A percentile compares a stretch with the other conserved stretches of the same genome.
These are phyloP conservation scores for Lanzia echinophila DNA, from an alignment of 2,329 filamentous ascomycete genomes.

Conservation along the genomic window DNA sequence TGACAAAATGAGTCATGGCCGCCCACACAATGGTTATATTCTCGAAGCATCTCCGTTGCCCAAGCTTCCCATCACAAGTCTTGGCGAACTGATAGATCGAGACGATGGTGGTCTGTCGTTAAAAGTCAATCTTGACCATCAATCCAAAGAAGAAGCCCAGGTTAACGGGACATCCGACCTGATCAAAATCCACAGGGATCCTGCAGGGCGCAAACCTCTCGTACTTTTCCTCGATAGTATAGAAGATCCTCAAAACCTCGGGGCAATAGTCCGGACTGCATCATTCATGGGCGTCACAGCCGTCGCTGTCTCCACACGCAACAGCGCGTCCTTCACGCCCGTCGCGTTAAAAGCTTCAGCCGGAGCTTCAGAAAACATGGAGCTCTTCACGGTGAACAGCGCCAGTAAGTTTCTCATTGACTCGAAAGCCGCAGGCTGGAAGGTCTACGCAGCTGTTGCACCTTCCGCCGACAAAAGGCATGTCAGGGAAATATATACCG, in stretches of 20 bases:
- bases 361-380: conserved; percentile 76
- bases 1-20: conserved; percentile 73
- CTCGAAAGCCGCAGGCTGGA: conserved; percentile 70
- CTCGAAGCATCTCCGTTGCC: conserved; percentile 83
- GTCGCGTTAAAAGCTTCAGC: conserved; percentile 81
- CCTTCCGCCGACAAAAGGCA: conserved; percentile 28
- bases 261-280: conserved; percentile 80
- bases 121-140: conserved; percentile 52
- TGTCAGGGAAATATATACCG: conserved; percentile 36
- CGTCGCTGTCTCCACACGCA: conserved; percentile 67
- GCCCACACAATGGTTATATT: conserved; percentile 85
- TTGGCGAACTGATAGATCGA: conserved; percentile 34
- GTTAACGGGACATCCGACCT: conserved; percentile 65
- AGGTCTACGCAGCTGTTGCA: conserved; percentile 69
- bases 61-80: conserved; percentile 55
- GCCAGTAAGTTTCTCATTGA: conserved; percentile 62
- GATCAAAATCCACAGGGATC: conserved; percentile 25
- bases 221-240: conserved; percentile 70
- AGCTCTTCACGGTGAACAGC: conserved; percentile 62
- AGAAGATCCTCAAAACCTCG: conserved; percentile 82
- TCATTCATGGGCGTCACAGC: conserved; percentile 88
- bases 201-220: conserved; percentile 53
- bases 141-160: conserved; percentile 65
- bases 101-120: conserved; percentile 35
- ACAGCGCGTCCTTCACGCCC: conserved; percentile 67